A percentile compares a stretch with the other conserved stretches of the same genome.
Conservation (phyloP, 2,329 filamentous ascomycete genomes). For the Elsinoe perseae region DNA sequence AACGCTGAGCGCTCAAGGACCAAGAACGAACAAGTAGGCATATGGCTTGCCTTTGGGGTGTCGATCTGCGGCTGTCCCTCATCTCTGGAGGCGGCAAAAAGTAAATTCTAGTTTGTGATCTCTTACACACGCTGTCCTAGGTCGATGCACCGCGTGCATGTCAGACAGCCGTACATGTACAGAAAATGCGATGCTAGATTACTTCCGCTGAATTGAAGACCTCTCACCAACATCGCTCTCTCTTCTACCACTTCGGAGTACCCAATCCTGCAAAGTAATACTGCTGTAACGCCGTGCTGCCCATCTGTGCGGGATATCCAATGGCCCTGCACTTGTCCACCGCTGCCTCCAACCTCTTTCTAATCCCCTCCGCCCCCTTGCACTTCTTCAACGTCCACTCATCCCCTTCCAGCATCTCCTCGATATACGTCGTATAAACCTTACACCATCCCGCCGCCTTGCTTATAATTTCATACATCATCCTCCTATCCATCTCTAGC, state of each 20-base stretch:
- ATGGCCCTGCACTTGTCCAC: conserved; percentile 34
- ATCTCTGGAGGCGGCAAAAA: neutral
- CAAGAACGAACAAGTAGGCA: neutral
- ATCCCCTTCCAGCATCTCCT: conserved; percentile 30
- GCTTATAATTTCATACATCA: conserved; percentile 41
- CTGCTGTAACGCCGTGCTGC: conserved; percentile 29
- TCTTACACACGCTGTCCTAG: neutral
- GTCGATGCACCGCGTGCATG: neutral
- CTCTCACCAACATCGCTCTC: neutral
- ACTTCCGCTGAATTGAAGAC: neutral
- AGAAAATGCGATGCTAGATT: conserved; percentile 3
- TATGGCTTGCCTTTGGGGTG: neutral
- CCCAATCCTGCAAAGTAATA: conserved; percentile 27
- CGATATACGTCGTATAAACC: conserved; percentile 36
- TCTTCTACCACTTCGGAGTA: conserved; percentile 15
- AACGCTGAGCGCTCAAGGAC: conserved; percentile 2
- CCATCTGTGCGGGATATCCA: conserved; percentile 31
- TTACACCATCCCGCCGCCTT: conserved; percentile 42
- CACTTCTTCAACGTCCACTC: conserved; percentile 30
- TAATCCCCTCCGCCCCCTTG: conserved; percentile 33
- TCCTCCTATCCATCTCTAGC: conserved; percentile 38
- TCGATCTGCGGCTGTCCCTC: neutral
- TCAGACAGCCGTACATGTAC: neutral
- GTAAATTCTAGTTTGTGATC: neutral
- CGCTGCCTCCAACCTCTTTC: conserved; percentile 32